Conservation (phyloP, 1,139 yeast genomes). For the Pichia norvegensis region DNA sequence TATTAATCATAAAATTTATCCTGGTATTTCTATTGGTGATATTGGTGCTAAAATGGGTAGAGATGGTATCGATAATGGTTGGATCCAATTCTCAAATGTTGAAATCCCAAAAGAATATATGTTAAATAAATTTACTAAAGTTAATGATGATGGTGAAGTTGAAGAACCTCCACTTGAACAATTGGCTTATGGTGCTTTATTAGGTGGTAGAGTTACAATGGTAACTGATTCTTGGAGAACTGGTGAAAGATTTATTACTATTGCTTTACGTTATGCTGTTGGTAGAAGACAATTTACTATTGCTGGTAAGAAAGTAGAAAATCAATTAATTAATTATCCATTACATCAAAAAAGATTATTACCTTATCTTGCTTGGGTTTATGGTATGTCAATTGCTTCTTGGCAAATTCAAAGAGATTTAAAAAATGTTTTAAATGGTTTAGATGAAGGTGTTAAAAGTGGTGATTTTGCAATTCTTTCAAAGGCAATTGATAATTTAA, state of each 20-base stretch:
- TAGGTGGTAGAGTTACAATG: slow-evolving; percentile 88
- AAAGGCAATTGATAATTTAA: slow-evolving; percentile 54
- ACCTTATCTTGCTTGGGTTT: slow-evolving; percentile 75
- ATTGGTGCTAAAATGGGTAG: slow-evolving; percentile 93
- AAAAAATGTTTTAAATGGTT: slow-evolving; percentile 41
- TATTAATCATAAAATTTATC: slow-evolving; percentile 55
- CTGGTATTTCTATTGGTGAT: slow-evolving; percentile 83
- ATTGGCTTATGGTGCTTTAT: slow-evolving; percentile 75
- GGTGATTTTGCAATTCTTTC: slow-evolving; percentile 32
- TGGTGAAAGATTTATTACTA: slow-evolving; percentile 71
- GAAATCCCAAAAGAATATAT: slow-evolving; percentile 76
- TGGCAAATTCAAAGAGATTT: slow-evolving; percentile 52
- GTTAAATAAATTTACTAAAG: slow-evolving; percentile 75
- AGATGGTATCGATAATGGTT: slow-evolving; percentile 84
- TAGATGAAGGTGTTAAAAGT: slow-evolving; percentile 47
- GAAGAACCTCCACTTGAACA: slow-evolving; percentile 76
- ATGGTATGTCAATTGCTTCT: slow-evolving; percentile 71
- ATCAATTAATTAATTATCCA: slow-evolving; percentile 71
- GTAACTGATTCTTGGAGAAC: slow-evolving; percentile 76
- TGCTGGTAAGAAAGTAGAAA: slow-evolving; percentile 38
- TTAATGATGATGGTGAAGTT: slow-evolving; percentile 63
- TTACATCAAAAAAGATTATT: slow-evolving; percentile 80
- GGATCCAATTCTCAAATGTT: slow-evolving; percentile 84
- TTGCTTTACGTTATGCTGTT: slow-evolving; percentile 82
- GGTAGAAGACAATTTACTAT: slow-evolving; percentile 79